These are phyloP conservation scores for Leishmania guyanensis DNA, from an alignment of 208 protist genomes.

Conservation along the genomic window DNA sequence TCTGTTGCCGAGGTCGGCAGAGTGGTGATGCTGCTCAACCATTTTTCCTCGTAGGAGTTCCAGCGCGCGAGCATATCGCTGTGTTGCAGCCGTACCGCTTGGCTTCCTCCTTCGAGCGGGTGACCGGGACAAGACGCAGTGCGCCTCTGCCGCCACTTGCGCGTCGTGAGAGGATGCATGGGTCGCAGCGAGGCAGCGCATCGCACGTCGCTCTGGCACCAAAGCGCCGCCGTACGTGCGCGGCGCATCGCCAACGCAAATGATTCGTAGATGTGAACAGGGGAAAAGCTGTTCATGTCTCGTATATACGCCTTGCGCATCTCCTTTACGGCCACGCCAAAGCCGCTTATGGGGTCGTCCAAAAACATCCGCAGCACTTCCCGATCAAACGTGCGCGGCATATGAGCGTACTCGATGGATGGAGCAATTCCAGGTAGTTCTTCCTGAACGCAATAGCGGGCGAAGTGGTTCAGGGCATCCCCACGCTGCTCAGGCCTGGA, in stretches of 20 bases:
- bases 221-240: constrained; percentile 8
- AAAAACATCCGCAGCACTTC: constrained; percentile 14
- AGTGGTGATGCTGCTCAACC: not conserved
- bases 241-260: constrained; percentile 36
- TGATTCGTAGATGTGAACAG: constrained; percentile 27
- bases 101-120: constrained; percentile 10
- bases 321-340: constrained; percentile 10
- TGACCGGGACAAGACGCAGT: constrained; percentile 3
- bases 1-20: not conserved
- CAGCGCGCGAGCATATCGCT: constrained; percentile 11
- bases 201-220: constrained; percentile 8
- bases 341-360: constrained; percentile 21
- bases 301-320: constrained; percentile 21
- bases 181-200: constrained; percentile 1
- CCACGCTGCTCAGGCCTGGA: not conserved
- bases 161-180: constrained; percentile 5
- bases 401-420: constrained; percentile 35
- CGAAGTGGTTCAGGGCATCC: constrained; percentile 20
- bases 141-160: constrained; percentile 5
- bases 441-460: constrained; percentile 17
- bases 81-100: constrained; percentile 17
- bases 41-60: constrained; percentile 12
- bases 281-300: constrained; percentile 25
- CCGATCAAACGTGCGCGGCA: constrained; percentile 29
- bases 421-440: constrained; percentile 24